Evolutionary conservation across 768 basidiomycete species (phyloP).

Genomic region (Serpula lacrymans): DNA sequence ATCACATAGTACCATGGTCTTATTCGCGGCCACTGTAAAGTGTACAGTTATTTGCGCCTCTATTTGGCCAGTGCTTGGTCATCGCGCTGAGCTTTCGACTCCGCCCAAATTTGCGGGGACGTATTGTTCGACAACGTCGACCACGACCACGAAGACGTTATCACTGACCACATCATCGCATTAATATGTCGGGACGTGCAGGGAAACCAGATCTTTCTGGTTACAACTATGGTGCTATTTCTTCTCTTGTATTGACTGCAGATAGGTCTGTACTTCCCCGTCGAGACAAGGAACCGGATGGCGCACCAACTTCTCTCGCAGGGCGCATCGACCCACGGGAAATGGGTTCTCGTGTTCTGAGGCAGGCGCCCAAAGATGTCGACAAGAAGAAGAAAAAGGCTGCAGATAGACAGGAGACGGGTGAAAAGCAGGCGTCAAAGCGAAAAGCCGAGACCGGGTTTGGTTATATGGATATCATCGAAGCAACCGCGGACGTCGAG

Average conservation of each 20-base stretch:
- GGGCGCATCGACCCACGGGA: constrained; percentile 86
- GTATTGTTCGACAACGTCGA: too few species aligned
- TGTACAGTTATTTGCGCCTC: too few species aligned
- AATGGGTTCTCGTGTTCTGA: constrained; percentile 89
- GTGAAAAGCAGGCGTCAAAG: constrained; percentile 55
- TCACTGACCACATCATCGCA: too few species aligned
- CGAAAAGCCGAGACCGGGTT: constrained; percentile 66
- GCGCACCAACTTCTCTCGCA: constrained; percentile 88
- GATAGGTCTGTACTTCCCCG: constrained; percentile 77
- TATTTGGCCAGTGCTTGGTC: too few species aligned
- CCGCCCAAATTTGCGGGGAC: too few species aligned
- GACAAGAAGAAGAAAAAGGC: constrained; percentile 95
- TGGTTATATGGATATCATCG: constrained; percentile 88
- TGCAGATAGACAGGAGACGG: constrained; percentile 50
- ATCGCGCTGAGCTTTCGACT: too few species aligned
- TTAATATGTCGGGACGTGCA: constrained; percentile 36
- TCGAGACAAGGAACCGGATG: constrained; percentile 94
- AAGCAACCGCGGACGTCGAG: constrained; percentile 90
- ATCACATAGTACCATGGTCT: too few species aligned
- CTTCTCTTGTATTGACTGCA: constrained; percentile 92
- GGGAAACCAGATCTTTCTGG: constrained; percentile 79
- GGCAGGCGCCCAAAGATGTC: constrained; percentile 81
- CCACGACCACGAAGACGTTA: too few species aligned
- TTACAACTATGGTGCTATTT: constrained; percentile 96
- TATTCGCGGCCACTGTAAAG: too few species aligned